Conservation (phyloP, 1,284 basidiomycete species). For the Cystobasidium pallidum region DNA sequence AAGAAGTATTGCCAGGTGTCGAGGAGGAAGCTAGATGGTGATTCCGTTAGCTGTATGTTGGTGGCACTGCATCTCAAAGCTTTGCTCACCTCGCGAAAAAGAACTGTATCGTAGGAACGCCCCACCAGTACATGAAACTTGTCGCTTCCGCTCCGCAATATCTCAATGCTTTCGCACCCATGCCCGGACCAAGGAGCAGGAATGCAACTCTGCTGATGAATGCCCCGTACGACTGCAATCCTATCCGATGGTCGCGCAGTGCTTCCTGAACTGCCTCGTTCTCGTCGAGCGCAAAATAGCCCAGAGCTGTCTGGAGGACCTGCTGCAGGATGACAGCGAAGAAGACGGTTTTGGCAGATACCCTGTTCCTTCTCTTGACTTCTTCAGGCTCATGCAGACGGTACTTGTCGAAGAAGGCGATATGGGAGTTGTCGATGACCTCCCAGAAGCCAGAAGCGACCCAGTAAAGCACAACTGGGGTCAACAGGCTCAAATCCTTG, state of each 20-base stretch:
- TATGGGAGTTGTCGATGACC: conserved; percentile 68
- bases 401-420: conserved; percentile 79
- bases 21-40: conserved; percentile 62
- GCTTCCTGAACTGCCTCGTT: conserved; percentile 57
- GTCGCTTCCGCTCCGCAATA: conserved; percentile 63
- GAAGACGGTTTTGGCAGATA: conserved; percentile 71
- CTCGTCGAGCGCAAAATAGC: conserved; percentile 69
- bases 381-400: conserved; percentile 87
- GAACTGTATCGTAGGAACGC: conserved; percentile 75
- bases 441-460: conserved; percentile 77
- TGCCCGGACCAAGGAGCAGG: conserved; percentile 59
- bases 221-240: conserved; percentile 59
- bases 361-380: conserved; percentile 75
- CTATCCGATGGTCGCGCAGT: conserved; percentile 62
- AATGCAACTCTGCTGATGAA: conserved; percentile 60
- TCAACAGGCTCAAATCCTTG: conserved; percentile 70
- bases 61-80: background rate
- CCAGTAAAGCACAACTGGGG: conserved; percentile 90
- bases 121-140: conserved; percentile 91
- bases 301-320: conserved; percentile 77
- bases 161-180: conserved; percentile 57
- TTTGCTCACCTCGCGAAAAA: conserved; percentile 79
- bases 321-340: conserved; percentile 83
- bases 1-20: conserved; percentile 99
- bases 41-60: background rate